Evolutionary conservation across 805 yeast genomes (phyloP).

Genomic region (Scheffersomyces coipomensis): DNA sequence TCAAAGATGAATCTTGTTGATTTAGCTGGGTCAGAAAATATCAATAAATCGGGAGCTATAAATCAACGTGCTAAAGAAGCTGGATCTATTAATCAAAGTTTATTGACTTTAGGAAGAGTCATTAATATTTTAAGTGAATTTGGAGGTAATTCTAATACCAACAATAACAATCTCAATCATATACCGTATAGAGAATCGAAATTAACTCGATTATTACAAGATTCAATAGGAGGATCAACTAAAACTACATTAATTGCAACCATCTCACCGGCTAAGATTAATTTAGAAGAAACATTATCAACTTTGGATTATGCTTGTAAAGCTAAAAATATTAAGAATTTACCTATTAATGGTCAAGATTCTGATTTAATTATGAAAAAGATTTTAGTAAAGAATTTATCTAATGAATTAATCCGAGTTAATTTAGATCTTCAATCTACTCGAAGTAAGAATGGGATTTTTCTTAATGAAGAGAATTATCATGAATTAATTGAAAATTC

Average conservation of each 20-base stretch:
- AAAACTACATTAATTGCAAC: conserved; percentile 87
- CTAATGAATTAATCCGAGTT: conserved; percentile 52
- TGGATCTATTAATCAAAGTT: conserved; percentile 86
- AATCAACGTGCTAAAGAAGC: conserved; percentile 90
- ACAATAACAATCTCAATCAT: conserved; percentile 39
- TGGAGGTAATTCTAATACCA: conserved; percentile 6
- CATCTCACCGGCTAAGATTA: conserved; percentile 75
- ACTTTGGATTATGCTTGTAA: conserved; percentile 86
- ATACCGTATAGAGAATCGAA: conserved; percentile 87
- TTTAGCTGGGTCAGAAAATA: conserved; percentile 93
- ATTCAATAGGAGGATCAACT: conserved; percentile 84
- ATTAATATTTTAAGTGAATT: conserved; percentile 54
- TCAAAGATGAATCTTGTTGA: conserved; percentile 86
- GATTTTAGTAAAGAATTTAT: conserved; percentile 52
- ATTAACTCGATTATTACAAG: conserved; percentile 70
- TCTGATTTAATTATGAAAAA: conserved; percentile 47
- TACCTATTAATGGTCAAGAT: conserved; percentile 48
- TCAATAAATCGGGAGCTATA: conserved; percentile 81
- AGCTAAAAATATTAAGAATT: conserved; percentile 75
- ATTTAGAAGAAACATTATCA: conserved; percentile 78
- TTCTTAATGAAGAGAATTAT: conserved; percentile 59
- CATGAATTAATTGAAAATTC: conserved; percentile 19
- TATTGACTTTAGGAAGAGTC: conserved; percentile 85
- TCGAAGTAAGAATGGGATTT: conserved; percentile 63
- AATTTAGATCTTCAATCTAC: conserved; percentile 63